Evolutionary conservation across 148 eudicot genomes (phyloP), one percentile per base, ranked within the genome.

Genomic region (Spergularia marina): DNA sequence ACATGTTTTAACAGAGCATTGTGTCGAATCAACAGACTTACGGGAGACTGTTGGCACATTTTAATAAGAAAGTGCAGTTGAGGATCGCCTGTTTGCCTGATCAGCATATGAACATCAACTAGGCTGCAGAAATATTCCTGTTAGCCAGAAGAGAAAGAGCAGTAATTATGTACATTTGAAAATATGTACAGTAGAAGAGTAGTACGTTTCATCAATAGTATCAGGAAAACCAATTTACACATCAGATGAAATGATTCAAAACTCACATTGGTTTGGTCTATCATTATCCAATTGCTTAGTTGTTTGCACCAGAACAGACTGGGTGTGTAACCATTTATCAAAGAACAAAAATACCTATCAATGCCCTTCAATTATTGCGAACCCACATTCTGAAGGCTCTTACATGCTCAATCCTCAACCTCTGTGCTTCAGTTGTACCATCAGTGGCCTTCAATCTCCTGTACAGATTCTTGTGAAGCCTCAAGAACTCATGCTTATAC

Each of bases 401-500:
- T 52, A 92, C 97, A 81, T 90, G 87, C 80, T 88, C 91, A 53
- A 95, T 83, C 84, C 98, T 87, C 81, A 78, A 76, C 68, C 78
- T 80, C 76, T 92, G 98, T 60, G 86, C 89, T 82, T 95, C 98
- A 61, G 83, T 88, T 82, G 75, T 89, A 47, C 90, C 87, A 82
- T 85, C 85, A 2, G 66, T 74, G 56, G 82, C 87, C 78, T 79
- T 87, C 77, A 92, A 79, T 30, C 58, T 90, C 78, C 91, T 80
- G 71, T 92, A 95, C 15, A 95, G 96, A 84, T 82, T 80, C 86
- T 82, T 92, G 74, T 95, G 96, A 58, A 74, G 73, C 83, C 86
- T 89, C 60, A 86, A 56, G 76, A 84, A 95, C 82, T 90, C 97
- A 23, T 66, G 73, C 80, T 83, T 92, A 74, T 84, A 87, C 54